These are phyloP conservation scores for Nicotiana tabacum DNA, from an alignment of 257 asterid species.

Conservation along the genomic window DNA sequence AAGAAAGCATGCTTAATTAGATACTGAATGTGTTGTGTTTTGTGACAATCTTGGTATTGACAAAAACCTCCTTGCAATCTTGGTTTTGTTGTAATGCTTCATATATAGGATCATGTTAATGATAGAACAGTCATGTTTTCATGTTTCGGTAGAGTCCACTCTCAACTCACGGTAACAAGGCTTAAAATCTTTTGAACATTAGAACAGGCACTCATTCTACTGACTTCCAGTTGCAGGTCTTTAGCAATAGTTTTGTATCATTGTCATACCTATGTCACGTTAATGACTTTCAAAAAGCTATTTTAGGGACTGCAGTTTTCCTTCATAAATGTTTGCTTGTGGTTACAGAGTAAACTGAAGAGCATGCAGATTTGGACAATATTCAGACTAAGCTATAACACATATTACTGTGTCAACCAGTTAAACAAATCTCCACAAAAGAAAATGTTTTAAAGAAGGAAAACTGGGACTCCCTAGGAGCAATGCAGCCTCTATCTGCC, in stretches of 20 bases:
- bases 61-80: not conserved
- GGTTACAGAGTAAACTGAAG: not conserved
- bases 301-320: not conserved
- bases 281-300: not conserved
- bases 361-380: not conserved
- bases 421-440: not conserved
- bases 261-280: not conserved
- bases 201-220: not conserved
- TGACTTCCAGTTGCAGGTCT: not conserved
- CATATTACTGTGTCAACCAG: not conserved
- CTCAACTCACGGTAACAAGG: not conserved
- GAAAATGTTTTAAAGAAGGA: not conserved
- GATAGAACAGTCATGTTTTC: not conserved
- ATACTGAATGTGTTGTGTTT: not conserved
- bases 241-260: not conserved
- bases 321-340: not conserved
- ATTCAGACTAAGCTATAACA: not conserved
- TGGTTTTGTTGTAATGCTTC: not conserved
- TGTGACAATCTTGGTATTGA: constrained; percentile 5
- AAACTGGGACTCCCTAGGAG: not conserved
- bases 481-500: not conserved
- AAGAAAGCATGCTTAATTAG: not conserved
- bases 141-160: not conserved
- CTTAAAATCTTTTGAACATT: not conserved
- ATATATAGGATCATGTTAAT: not conserved